phyloP scores from a whole-genome alignment of 805 yeast species.

The Candida insectalens region DNA sequence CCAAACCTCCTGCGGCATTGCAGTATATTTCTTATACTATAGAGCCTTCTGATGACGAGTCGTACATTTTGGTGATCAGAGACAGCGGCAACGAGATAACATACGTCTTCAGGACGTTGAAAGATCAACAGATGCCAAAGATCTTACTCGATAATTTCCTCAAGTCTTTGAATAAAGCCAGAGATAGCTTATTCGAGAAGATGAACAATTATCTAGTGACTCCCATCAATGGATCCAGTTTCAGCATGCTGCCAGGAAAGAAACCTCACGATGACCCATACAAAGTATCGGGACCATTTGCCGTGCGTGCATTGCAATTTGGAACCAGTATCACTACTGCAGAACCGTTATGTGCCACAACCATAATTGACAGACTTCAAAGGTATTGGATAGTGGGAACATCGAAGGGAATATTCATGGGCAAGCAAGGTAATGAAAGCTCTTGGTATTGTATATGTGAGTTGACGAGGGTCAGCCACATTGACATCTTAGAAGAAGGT shows the following conservation, averaged over 20 bases:
- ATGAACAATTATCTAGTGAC: conserved; percentile 14
- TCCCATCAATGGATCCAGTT: conserved; percentile 14
- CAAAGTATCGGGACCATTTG: neutral
- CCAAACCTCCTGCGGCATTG: conserved; percentile 19
- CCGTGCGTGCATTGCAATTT: neutral
- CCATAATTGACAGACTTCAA: conserved; percentile 1
- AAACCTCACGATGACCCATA: conserved; percentile 7
- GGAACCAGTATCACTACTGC: no score
- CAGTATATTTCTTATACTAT: conserved; percentile 17
- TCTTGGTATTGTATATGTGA: conserved; percentile 55
- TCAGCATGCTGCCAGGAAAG: no score
- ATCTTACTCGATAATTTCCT: conserved; percentile 16
- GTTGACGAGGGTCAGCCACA: conserved; percentile 41
- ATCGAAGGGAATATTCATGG: conserved; percentile 51
- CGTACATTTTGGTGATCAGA: conserved; percentile 8
- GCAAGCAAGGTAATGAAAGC: conserved; percentile 27
- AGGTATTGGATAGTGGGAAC: conserved; percentile 48
- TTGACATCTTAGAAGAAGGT: conserved; percentile 50
- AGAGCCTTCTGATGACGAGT: neutral
- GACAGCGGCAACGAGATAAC: conserved; percentile 16
- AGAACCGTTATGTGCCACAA: conserved; percentile 1
- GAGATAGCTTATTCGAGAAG: conserved; percentile 13
- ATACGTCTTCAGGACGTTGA: conserved; percentile 9
- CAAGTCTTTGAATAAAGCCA: conserved; percentile 11
- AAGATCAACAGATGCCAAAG: conserved; percentile 14